Conservation (phyloP, 768 basidiomycete species). For the Pisolithus tinctorius region DNA sequence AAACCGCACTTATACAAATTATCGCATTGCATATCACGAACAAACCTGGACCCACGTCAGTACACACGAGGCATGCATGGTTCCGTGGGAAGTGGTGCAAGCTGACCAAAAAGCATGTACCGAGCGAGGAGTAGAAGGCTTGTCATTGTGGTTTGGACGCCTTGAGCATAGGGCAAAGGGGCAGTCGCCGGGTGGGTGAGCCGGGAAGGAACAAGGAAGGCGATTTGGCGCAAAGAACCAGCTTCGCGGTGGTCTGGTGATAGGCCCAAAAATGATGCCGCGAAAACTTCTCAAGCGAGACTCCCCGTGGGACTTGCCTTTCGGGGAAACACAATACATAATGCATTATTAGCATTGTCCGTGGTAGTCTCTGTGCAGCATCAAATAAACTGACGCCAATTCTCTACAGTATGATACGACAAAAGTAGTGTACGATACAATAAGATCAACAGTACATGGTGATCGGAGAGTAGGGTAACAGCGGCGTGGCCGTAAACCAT, state of each 20-base stretch:
- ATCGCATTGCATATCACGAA: conserved; percentile 63
- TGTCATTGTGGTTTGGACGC: conserved; percentile 31
- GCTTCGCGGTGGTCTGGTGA: conserved; percentile 17
- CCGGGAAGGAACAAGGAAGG: not conserved
- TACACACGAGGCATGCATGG: not conserved
- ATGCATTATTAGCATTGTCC: too few relatives aligned
- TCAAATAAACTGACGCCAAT: not conserved
- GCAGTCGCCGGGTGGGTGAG: conserved; percentile 30
- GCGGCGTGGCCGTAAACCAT: not conserved
- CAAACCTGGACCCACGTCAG: conserved; percentile 33
- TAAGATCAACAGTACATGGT: conserved; percentile 13
- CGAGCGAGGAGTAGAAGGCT: conserved; percentile 44
- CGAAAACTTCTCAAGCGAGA: not conserved
- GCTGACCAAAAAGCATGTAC: conserved; percentile 54
- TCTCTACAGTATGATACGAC: conserved; percentile 12
- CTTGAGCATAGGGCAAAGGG: conserved; percentile 24
- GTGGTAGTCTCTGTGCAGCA: too few relatives aligned
- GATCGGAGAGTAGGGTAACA: conserved; percentile 16
- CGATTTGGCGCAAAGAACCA: conserved; percentile 20
- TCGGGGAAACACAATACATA: not conserved
- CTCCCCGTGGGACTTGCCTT: not conserved
- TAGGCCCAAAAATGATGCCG: conserved; percentile 6
- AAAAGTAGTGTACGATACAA: conserved; percentile 10
- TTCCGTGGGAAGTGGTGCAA: not conserved
- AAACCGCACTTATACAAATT: conserved; percentile 57